These are phyloP conservation scores for Ascocoryne sarcoides DNA, from an alignment of 2,329 filamentous ascomycete genomes.

Conservation along the genomic window DNA sequence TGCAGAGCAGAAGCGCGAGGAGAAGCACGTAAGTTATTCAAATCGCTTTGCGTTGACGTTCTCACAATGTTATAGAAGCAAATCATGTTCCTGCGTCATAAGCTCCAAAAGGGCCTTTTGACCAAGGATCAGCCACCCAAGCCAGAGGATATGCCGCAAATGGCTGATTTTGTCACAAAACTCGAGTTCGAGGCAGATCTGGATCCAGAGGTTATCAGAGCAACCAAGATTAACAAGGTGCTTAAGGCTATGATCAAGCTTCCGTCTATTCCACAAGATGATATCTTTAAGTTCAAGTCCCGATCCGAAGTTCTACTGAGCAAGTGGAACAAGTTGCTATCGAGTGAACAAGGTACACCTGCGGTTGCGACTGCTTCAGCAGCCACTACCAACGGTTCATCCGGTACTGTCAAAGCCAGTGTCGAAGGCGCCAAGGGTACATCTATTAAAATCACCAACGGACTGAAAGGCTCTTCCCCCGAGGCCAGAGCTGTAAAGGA, in stretches of 20 bases:
- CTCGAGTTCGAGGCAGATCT: constrained; percentile 75
- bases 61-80: constrained; percentile 48
- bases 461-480: constrained; percentile 21
- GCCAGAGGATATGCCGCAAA: constrained; percentile 71
- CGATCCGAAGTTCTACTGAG: constrained; percentile 73
- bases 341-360: constrained; percentile 42
- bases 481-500: constrained; percentile 34
- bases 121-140: constrained; percentile 78
- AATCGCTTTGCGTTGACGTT: neutral
- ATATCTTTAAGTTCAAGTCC: constrained; percentile 81
- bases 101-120: constrained; percentile 88
- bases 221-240: constrained; percentile 98
- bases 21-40: constrained; percentile 45
- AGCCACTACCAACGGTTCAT: constrained; percentile 25
- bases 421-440: constrained; percentile 20
- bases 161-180: constrained; percentile 70
- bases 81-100: constrained; percentile 89
- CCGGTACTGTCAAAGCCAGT: constrained; percentile 34
- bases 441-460: constrained; percentile 23
- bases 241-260: constrained; percentile 91
- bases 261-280: constrained; percentile 69
- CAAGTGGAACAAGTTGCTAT: constrained; percentile 82
- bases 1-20: constrained; percentile 46
- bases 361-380: constrained; percentile 14
- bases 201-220: constrained; percentile 79